phyloP scores from a whole-genome alignment of 805 yeast species.

The Cyberlindnera galapagoensis region DNA sequence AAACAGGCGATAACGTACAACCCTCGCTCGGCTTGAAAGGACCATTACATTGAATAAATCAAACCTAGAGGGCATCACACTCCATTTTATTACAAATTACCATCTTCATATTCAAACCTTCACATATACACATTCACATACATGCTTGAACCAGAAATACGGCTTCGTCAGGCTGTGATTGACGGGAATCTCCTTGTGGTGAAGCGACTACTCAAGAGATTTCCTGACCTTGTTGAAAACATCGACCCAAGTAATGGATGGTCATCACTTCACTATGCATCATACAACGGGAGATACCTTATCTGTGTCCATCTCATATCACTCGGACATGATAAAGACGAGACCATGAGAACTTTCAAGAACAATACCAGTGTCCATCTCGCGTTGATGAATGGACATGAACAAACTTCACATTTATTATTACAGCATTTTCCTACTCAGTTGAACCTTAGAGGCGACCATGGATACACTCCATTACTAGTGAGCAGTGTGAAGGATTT shows the following conservation, averaged over 20 bases:
- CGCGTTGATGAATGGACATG: conserved; percentile 57
- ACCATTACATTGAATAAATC: too few relatives aligned
- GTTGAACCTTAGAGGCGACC: conserved; percentile 40
- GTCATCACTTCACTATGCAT: conserved; percentile 78
- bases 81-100: too few relatives aligned
- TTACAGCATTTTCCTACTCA: conserved; percentile 57
- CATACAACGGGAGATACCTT: conserved; percentile 63
- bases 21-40: too few relatives aligned
- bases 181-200: conserved; percentile 60
- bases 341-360: conserved; percentile 45
- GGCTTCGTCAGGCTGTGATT: conserved; percentile 64
- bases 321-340: conserved; percentile 48
- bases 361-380: conserved; percentile 65
- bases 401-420: conserved; percentile 66
- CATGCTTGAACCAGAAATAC: conserved; percentile 55
- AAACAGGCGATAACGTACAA: too few relatives aligned
- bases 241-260: conserved; percentile 71
- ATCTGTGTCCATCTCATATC: conserved; percentile 55
- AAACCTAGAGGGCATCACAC: too few relatives aligned
- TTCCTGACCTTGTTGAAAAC: conserved; percentile 64
- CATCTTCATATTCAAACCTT: too few relatives aligned
- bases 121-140: too few relatives aligned
- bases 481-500: conserved; percentile 55
- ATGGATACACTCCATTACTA: conserved; percentile 62
- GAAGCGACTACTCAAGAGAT: conserved; percentile 55